These are phyloP conservation scores for Globisporangium apiculatum DNA, from an alignment of 352 stramenopile genomes.

Conservation along the genomic window DNA sequence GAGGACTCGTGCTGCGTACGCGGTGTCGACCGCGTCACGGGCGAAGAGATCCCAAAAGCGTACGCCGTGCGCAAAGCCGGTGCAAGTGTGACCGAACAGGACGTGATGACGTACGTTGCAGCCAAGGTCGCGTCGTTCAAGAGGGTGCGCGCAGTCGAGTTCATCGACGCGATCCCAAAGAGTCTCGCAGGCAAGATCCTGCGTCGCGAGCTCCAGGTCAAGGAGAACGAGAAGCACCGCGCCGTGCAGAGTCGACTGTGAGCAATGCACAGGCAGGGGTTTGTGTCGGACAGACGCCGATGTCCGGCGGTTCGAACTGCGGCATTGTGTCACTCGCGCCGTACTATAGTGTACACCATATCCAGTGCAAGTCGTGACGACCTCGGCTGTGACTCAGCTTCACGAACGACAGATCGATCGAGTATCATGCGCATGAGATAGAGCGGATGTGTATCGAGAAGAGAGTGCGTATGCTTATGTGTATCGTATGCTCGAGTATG, in stretches of 20 bases:
- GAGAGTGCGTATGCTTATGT: too few relatives aligned
- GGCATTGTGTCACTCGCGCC: too few relatives aligned
- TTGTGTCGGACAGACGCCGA: too few relatives aligned
- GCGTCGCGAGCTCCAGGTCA: constrained; percentile 62
- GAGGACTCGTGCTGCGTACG: constrained; percentile 71
- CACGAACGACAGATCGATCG: too few relatives aligned
- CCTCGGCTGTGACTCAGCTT: too few relatives aligned
- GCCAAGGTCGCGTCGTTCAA: constrained; percentile 83
- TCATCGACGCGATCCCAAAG: constrained; percentile 87
- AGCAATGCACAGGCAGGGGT: not conserved
- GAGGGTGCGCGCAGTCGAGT: constrained; percentile 81
- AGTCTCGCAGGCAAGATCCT: constrained; percentile 89
- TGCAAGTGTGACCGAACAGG: constrained; percentile 38
- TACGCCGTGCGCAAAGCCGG: constrained; percentile 78
- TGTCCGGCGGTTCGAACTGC: too few relatives aligned
- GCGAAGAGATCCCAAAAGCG: constrained; percentile 86
- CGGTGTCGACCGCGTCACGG: constrained; percentile 40
- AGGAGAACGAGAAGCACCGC: constrained; percentile 20
- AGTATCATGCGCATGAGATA: too few relatives aligned
- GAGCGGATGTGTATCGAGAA: too few relatives aligned
- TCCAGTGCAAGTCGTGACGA: too few relatives aligned
- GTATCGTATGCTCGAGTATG: too few relatives aligned
- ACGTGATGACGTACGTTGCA: constrained; percentile 82
- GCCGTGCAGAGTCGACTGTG: not conserved
- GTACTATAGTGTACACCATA: too few relatives aligned